Conservation (phyloP, 768 basidiomycete species). For the Leccinum broughii region DNA sequence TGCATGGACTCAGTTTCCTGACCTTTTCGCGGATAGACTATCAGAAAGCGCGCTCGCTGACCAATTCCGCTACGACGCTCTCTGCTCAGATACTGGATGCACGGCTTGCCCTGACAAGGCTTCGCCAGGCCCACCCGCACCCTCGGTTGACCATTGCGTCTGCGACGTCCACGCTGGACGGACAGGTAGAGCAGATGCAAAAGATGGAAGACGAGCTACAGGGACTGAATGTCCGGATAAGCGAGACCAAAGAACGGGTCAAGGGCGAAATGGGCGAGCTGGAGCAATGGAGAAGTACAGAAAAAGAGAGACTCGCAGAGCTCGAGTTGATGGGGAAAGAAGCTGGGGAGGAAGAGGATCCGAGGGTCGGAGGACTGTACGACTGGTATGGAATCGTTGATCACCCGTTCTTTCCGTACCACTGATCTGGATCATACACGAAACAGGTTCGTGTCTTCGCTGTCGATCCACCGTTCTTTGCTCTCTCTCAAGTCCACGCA, state of each 20-base stretch:
- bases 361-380: constrained; percentile 61
- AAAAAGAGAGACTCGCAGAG: constrained; percentile 60
- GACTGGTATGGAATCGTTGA: constrained; percentile 55
- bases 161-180: constrained; percentile 71
- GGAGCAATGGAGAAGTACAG: constrained; percentile 61
- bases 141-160: constrained; percentile 76
- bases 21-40: constrained; percentile 47
- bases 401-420: not conserved
- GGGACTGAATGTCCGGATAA: constrained; percentile 48
- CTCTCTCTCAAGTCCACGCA: constrained; percentile 59
- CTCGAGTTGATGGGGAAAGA: constrained; percentile 55
- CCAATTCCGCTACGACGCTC: constrained; percentile 55
- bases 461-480: constrained; percentile 63
- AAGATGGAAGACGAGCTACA: constrained; percentile 66
- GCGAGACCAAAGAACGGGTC: constrained; percentile 57
- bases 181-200: constrained; percentile 81
- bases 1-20: not conserved
- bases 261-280: constrained; percentile 56
- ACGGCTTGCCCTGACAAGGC: constrained; percentile 73
- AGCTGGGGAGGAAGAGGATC: constrained; percentile 61
- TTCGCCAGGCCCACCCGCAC: constrained; percentile 77
- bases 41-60: constrained; percentile 50
- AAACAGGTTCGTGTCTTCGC: constrained; percentile 68
- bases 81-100: constrained; percentile 82
- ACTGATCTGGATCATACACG: constrained; percentile 3